Evolutionary conservation across 768 basidiomycete species (phyloP).

Genomic region (Ramaria rubella): DNA sequence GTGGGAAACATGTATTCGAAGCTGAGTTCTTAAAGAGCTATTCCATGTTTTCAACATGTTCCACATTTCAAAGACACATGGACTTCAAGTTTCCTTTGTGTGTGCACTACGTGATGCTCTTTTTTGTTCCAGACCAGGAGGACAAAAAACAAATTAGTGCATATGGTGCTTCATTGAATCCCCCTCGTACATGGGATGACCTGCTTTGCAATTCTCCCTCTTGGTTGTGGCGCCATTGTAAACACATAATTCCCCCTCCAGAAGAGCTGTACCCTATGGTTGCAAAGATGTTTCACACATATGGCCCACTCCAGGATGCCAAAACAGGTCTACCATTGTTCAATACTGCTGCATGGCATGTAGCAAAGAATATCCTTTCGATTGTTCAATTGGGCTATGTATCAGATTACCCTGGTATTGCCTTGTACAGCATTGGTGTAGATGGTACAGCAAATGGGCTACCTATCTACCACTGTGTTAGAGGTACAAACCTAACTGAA

Average conservation of each 20-base stretch:
- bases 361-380: constrained; percentile 24
- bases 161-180: constrained; percentile 3
- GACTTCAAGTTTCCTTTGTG: constrained; percentile 19
- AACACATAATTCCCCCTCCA: constrained; percentile 27
- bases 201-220: constrained; percentile 13
- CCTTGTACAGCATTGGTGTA: constrained; percentile 18
- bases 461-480: constrained; percentile 13
- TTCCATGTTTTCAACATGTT: constrained; percentile 27
- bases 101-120: constrained; percentile 19
- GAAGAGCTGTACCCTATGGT: constrained; percentile 25
- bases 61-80: constrained; percentile 21
- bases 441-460: constrained; percentile 18
- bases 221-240: constrained; percentile 25
- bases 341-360: constrained; percentile 24
- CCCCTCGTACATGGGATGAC: constrained; percentile 5
- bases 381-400: constrained; percentile 22
- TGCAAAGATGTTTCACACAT: constrained; percentile 23
- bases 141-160: constrained; percentile 11
- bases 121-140: constrained; percentile 21
- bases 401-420: constrained; percentile 29
- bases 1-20: constrained; percentile 24
- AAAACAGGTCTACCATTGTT: constrained; percentile 26
- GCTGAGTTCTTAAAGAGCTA: constrained; percentile 18
- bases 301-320: constrained; percentile 30
- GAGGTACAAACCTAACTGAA: constrained; percentile 30